Evolutionary conservation across 768 basidiomycete genomes (phyloP).

Genomic region (Kwoniella shandongensis): DNA sequence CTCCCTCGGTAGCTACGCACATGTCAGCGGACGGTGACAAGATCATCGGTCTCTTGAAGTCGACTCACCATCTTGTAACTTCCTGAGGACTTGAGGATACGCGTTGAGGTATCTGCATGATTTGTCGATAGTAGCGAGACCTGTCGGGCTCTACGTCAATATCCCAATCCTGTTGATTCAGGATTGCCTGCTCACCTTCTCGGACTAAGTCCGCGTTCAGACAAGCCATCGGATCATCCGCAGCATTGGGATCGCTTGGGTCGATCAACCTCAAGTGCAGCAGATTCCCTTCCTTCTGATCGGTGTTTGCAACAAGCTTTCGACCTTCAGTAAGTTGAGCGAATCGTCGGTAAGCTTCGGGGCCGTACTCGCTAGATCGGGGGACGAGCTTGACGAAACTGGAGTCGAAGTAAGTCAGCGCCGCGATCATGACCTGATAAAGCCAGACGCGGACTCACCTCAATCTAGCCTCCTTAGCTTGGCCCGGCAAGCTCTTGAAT

Average conservation of each 20-base stretch:
- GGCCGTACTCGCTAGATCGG: constrained; percentile 78
- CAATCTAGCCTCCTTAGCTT: constrained; percentile 90
- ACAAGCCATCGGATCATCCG: constrained; percentile 69
- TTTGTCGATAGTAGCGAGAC: constrained; percentile 52
- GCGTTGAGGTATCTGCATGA: constrained; percentile 42
- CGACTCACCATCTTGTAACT: constrained; percentile 46
- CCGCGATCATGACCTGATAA: background rate
- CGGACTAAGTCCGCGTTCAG: constrained; percentile 86
- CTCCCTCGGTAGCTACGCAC: constrained; percentile 47
- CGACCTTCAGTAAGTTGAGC: constrained; percentile 60
- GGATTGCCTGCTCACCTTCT: constrained; percentile 64
- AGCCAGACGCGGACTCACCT: constrained; percentile 58
- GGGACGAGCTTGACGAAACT: constrained; percentile 85
- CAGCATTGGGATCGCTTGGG: constrained; percentile 68
- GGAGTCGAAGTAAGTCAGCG: constrained; percentile 6
- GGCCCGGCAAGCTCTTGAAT: constrained; percentile 85
- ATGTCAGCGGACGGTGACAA: background rate
- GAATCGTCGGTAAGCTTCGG: constrained; percentile 19
- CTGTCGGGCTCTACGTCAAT: constrained; percentile 32
- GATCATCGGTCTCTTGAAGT: background rate
- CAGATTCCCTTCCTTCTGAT: constrained; percentile 72
- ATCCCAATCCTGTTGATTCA: background rate
- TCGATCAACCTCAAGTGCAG: constrained; percentile 92
- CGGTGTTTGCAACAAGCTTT: constrained; percentile 93
- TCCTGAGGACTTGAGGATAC: constrained; percentile 50